Conservation (phyloP, 768 basidiomycete genomes). For the Suillus plorans region DNA sequence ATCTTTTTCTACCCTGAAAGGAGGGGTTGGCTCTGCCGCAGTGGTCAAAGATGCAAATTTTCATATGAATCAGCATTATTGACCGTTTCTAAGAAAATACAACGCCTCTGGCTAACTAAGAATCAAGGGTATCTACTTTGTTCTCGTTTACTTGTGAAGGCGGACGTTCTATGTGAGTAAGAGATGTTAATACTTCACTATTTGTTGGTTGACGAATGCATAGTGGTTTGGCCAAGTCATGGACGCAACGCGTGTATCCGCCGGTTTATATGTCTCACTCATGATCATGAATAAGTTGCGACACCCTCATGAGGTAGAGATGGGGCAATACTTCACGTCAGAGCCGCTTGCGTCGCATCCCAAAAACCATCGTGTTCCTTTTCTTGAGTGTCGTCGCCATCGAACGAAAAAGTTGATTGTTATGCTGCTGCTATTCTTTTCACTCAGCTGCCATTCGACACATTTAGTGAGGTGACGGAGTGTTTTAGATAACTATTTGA, state of each 20-base stretch:
- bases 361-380: slow-evolving; percentile 37
- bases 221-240: slow-evolving; percentile 17
- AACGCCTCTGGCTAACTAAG: too few relatives aligned
- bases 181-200: too few relatives aligned
- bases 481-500: slow-evolving; percentile 34
- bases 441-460: slow-evolving; percentile 26
- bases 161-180: too few relatives aligned
- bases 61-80: too few relatives aligned
- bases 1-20: too few relatives aligned
- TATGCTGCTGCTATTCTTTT: slow-evolving; percentile 36
- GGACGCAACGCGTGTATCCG: slow-evolving; percentile 30
- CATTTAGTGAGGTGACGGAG: slow-evolving; percentile 32
- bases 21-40: too few relatives aligned
- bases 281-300: slow-evolving; percentile 21
- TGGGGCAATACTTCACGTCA: slow-evolving; percentile 23
- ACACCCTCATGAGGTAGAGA: slow-evolving; percentile 30
- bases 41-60: too few relatives aligned
- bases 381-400: slow-evolving; percentile 25
- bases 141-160: too few relatives aligned
- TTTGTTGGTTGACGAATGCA: too few relatives aligned
- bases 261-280: slow-evolving; percentile 29
- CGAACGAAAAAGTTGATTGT: slow-evolving; percentile 21
- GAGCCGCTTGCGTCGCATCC: neutral
- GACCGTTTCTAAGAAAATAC: too few relatives aligned
- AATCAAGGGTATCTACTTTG: too few relatives aligned